Percentiles rank a stretch among this genome's conserved stretches.
phyloP scores from a whole-genome alignment of 2,329 filamentous ascomycete species.

The Botryotinia narcissicola region DNA sequence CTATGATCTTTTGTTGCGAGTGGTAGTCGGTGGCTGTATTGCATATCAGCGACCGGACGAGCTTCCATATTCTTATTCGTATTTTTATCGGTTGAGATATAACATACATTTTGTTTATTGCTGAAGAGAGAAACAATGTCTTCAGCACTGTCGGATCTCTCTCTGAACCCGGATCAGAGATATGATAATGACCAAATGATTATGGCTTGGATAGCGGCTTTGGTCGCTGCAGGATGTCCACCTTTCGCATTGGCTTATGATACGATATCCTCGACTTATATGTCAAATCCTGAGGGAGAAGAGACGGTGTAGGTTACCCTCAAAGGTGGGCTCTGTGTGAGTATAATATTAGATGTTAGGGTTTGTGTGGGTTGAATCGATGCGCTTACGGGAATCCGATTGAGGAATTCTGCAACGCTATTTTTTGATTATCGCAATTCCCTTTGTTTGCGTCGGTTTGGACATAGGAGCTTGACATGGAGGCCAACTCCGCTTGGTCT shows the following conservation, averaged over 20 bases:
- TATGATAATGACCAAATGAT: constrained; percentile 15
- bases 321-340: background rate
- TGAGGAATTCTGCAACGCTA: background rate
- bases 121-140: background rate
- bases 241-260: background rate
- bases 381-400: background rate
- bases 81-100: background rate
- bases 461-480: background rate
- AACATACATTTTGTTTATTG: background rate
- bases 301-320: background rate
- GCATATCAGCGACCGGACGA: background rate
- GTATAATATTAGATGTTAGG: background rate
- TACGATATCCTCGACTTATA: background rate
- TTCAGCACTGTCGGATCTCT: constrained; percentile 13
- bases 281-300: background rate
- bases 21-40: background rate
- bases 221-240: constrained; percentile 8
- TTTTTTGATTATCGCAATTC: background rate
- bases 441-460: background rate
- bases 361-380: background rate
- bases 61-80: background rate
- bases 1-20: background rate
- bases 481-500: background rate
- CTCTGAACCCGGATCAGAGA: constrained; percentile 1
- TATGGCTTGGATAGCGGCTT: constrained; percentile 9